Percentiles rank a stretch among this genome's conserved stretches.
phyloP scores from a whole-genome alignment of 768 basidiomycete genomes.

The Infundibulicybe gibba region DNA sequence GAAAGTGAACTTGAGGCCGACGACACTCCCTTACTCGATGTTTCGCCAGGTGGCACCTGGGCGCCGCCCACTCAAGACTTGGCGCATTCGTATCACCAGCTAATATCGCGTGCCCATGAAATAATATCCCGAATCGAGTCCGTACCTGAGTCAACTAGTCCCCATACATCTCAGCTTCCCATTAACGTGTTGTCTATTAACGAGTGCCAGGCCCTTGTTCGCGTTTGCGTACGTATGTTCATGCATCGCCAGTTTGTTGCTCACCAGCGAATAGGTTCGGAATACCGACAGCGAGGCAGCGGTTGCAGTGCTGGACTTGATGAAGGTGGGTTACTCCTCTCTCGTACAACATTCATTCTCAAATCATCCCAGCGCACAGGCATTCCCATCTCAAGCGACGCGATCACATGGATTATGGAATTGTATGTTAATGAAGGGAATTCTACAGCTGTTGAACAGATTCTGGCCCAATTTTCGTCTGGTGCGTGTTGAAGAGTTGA shows the following conservation, averaged over 20 bases:
- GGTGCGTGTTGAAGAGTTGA: constrained; percentile 29
- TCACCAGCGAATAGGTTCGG: constrained; percentile 32
- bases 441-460: constrained; percentile 37
- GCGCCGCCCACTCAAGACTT: constrained; percentile 2
- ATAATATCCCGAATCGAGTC: constrained; percentile 29
- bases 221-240: constrained; percentile 38
- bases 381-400: constrained; percentile 34
- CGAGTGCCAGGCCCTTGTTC: constrained; percentile 56
- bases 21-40: constrained; percentile 1
- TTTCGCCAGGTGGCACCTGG: background rate
- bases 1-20: too few species aligned
- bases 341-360: background rate
- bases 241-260: constrained; percentile 2
- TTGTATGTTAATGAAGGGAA: constrained; percentile 46
- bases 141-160: constrained; percentile 13
- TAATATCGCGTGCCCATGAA: constrained; percentile 30
- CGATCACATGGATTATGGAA: constrained; percentile 44
- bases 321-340: constrained; percentile 35
- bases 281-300: constrained; percentile 45
- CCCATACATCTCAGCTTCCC: constrained; percentile 25
- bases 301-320: constrained; percentile 47
- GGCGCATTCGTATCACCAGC: constrained; percentile 23
- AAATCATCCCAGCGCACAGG: constrained; percentile 34
- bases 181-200: constrained; percentile 41
- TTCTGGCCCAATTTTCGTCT: constrained; percentile 36